These are phyloP conservation scores for Calcarisporium arbuscula DNA, from an alignment of 2,329 filamentous ascomycete genomes.

Conservation along the genomic window DNA sequence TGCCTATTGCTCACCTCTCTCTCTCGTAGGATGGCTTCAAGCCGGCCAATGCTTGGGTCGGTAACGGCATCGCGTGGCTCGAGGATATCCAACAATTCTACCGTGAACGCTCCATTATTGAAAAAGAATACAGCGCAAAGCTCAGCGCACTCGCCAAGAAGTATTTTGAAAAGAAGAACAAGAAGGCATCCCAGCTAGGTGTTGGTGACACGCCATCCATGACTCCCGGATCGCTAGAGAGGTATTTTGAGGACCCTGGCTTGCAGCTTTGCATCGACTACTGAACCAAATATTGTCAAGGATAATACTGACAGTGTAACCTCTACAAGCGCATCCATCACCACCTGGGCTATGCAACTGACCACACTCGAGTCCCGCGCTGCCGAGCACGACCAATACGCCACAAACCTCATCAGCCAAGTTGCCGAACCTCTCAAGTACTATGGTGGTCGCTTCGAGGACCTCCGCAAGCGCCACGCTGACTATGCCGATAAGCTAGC, in stretches of 20 bases:
- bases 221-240: constrained; percentile 93
- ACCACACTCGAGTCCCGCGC: constrained; percentile 84
- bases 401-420: constrained; percentile 67
- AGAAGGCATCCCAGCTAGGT: constrained; percentile 78
- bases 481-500: constrained; percentile 87
- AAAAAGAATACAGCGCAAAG: constrained; percentile 93
- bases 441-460: constrained; percentile 71
- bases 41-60: constrained; percentile 85
- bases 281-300: no score
- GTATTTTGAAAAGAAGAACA: constrained; percentile 95
- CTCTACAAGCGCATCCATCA: constrained; percentile 70
- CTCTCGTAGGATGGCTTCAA: constrained; percentile 85
- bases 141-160: constrained; percentile 85
- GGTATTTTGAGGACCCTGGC: no score
- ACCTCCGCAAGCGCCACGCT: constrained; percentile 82
- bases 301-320: constrained; percentile 2
- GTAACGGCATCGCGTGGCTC: constrained; percentile 85
- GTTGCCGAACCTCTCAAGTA: constrained; percentile 83
- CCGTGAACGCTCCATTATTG: constrained; percentile 85
- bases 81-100: constrained; percentile 98
- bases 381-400: constrained; percentile 81
- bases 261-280: no score
- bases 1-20: no score
- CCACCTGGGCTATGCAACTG: constrained; percentile 93
- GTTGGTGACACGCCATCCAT: constrained; percentile 89